A percentile compares a stretch with the other conserved stretches of the same genome.
These are phyloP conservation scores for Debaryomyces sp. DNA, from an alignment of 1,139 yeast genomes.

Conservation along the genomic window DNA sequence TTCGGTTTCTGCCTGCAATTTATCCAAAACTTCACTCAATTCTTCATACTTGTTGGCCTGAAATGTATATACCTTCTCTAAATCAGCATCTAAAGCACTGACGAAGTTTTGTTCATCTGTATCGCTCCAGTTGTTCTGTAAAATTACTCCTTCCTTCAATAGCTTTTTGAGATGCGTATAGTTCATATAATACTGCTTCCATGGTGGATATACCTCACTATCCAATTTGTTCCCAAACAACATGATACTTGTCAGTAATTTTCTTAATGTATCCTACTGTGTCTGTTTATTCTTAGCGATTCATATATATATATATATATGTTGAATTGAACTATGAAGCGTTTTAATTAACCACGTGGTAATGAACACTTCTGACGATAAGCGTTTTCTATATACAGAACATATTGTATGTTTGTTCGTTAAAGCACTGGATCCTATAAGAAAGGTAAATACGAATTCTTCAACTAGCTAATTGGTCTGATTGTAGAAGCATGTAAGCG, in stretches of 20 bases:
- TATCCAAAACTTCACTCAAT: slow-evolving; percentile 64
- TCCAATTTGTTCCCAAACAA: slow-evolving; percentile 83
- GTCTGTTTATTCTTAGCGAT: neutral
- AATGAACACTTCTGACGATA: neutral
- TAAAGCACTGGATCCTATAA: neutral
- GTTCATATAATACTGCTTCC: slow-evolving; percentile 82
- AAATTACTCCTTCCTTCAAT: slow-evolving; percentile 74
- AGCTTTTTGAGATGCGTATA: slow-evolving; percentile 80
- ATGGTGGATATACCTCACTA: slow-evolving; percentile 81
- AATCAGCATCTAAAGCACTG: slow-evolving; percentile 74
- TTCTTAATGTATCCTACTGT: neutral
- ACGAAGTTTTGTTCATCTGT: slow-evolving; percentile 85
- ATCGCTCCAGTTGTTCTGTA: slow-evolving; percentile 66
- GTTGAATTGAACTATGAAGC: neutral
- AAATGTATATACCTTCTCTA: slow-evolving; percentile 89
- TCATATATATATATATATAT: neutral
- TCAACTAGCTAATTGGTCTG: neutral
- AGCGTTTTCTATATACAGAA: neutral
- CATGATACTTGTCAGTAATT: slow-evolving; percentile 47
- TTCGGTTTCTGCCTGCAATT: slow-evolving; percentile 55
- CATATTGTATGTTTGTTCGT: neutral
- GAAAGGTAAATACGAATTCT: neutral
- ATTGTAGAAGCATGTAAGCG: neutral
- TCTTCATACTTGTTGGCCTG: slow-evolving; percentile 73
- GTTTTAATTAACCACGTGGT: neutral